Conservation (phyloP, 495 filamentous ascomycete species). For the Xylaria longipes region DNA sequence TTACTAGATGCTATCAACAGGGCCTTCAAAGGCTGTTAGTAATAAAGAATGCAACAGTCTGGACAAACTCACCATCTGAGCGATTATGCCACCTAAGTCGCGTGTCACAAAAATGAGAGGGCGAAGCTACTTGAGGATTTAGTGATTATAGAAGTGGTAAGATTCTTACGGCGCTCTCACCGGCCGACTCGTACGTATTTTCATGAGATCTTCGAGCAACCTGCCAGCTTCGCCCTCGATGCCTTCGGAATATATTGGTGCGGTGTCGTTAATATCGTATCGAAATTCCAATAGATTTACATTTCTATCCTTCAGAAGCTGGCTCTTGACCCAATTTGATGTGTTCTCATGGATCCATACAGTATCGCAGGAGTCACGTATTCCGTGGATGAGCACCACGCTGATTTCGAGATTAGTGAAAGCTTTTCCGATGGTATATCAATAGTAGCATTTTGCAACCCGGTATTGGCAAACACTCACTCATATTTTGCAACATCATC, state of each 20-base stretch:
- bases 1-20: neutral
- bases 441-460: too few species aligned
- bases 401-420: neutral
- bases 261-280: neutral
- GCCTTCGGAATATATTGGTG: neutral
- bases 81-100: neutral
- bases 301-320: neutral
- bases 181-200: neutral
- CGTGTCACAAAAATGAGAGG: neutral
- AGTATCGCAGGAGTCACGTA: neutral
- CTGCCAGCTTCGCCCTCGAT: neutral
- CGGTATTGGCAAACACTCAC: neutral
- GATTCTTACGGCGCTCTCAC: neutral
- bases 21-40: neutral
- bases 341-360: neutral
- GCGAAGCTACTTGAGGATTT: neutral
- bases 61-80: neutral
- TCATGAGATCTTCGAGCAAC: neutral
- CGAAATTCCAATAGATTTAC: neutral
- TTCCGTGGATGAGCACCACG: neutral
- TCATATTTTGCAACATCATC: neutral
- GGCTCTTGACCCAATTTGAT: neutral
- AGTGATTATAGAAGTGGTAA: neutral
- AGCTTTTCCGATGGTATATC: neutral
- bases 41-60: neutral